phyloP scores from a whole-genome alignment of 768 basidiomycete genomes.

The Termitomyces sp. region DNA sequence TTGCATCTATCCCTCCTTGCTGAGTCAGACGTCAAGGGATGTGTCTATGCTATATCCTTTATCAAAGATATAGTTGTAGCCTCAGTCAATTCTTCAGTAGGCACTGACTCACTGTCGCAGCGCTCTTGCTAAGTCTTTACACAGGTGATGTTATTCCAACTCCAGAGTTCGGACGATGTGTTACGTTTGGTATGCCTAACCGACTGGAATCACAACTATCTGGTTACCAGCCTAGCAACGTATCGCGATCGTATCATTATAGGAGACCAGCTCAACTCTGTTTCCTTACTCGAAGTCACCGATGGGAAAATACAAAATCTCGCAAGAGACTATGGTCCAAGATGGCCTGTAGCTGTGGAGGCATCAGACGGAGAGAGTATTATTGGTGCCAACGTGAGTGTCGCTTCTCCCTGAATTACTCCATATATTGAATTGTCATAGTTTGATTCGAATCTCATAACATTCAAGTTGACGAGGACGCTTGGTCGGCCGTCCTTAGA shows the following conservation, averaged over 20 bases:
- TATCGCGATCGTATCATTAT: conserved; percentile 54
- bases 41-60: conserved; percentile 61
- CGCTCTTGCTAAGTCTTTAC: neutral
- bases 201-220: conserved; percentile 81
- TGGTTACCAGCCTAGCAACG: conserved; percentile 64
- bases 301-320: conserved; percentile 45
- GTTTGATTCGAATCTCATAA: conserved; percentile 66
- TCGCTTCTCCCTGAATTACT: conserved; percentile 9
- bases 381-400: conserved; percentile 73
- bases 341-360: conserved; percentile 72
- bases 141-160: conserved; percentile 43
- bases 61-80: conserved; percentile 55
- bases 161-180: conserved; percentile 22
- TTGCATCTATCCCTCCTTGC: conserved; percentile 38
- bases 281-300: conserved; percentile 61
- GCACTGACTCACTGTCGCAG: conserved; percentile 21
- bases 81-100: conserved; percentile 74
- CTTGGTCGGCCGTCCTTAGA: conserved; percentile 48
- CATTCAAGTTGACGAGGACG: conserved; percentile 49
- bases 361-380: conserved; percentile 50
- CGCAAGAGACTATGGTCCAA: conserved; percentile 71
- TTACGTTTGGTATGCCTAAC: conserved; percentile 37
- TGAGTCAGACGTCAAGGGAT: conserved; percentile 51
- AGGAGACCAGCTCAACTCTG: conserved; percentile 81
- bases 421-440: conserved; percentile 23